phyloP scores from a whole-genome alignment of 1,284 basidiomycete species.

The Sanghuangporus baumii region DNA sequence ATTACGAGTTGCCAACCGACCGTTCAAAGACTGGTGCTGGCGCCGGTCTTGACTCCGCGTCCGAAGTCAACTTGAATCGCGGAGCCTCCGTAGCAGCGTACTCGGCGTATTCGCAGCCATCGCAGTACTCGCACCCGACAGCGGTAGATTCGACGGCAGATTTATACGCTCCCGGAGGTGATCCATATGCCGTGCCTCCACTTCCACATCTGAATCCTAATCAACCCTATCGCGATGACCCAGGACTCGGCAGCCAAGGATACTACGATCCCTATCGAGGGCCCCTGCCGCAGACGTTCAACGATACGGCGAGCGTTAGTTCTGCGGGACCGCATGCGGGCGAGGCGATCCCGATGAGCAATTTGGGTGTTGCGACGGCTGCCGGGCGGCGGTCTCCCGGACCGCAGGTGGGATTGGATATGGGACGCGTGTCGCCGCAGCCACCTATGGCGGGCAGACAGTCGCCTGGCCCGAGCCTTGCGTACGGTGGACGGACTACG shows the following conservation, averaged over 20 bases:
- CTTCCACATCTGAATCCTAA: slow-evolving; percentile 76
- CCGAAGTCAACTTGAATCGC: slow-evolving; percentile 51
- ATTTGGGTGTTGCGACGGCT: slow-evolving; percentile 46
- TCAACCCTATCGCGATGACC: slow-evolving; percentile 67
- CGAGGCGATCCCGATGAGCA: slow-evolving; percentile 74
- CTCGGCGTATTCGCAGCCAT: slow-evolving; percentile 26
- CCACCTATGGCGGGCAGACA: slow-evolving; percentile 11
- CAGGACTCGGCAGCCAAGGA: slow-evolving; percentile 31
- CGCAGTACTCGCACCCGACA: slow-evolving; percentile 24
- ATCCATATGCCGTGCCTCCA: slow-evolving; percentile 80
- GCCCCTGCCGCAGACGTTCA: slow-evolving; percentile 60
- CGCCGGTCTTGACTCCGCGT: slow-evolving; percentile 50
- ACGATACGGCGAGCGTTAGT: slow-evolving; percentile 32
- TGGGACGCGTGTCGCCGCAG: slow-evolving; percentile 11
- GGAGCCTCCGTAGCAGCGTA: slow-evolving; percentile 32
- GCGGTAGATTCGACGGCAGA: slow-evolving; percentile 48
- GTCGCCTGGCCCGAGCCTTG: slow-evolving; percentile 15
- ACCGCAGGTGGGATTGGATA: slow-evolving; percentile 40
- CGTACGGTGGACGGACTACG: slow-evolving; percentile 8
- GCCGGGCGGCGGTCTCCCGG: slow-evolving; percentile 40
- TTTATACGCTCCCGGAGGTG: slow-evolving; percentile 35
- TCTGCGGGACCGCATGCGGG: slow-evolving; percentile 23
- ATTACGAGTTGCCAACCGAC: slow-evolving; percentile 57
- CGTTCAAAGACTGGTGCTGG: slow-evolving; percentile 36
- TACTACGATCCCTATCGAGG: slow-evolving; percentile 78